These are phyloP conservation scores for Acacia acuminata DNA, from an alignment of 306 rosid species.

Conservation along the genomic window DNA sequence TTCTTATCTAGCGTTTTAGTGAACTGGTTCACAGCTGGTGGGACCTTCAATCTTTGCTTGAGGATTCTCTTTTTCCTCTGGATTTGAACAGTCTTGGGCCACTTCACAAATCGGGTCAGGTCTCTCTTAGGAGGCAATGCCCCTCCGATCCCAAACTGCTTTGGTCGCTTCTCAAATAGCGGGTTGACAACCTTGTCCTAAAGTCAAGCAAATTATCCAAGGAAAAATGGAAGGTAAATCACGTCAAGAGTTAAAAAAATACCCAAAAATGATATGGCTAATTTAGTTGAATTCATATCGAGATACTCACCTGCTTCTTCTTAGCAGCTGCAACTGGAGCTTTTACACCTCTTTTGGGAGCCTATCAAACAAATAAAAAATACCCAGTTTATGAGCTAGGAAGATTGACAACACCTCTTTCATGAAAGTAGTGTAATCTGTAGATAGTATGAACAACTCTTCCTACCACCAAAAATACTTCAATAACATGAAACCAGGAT, in stretches of 20 bases:
- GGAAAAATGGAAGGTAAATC: background rate
- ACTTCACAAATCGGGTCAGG: background rate
- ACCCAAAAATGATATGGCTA: background rate
- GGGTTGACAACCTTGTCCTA: slow-evolving; percentile 72
- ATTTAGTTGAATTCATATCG: background rate
- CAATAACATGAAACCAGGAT: background rate
- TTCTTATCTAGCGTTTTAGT: background rate
- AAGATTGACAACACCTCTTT: too few relatives aligned
- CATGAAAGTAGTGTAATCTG: too few relatives aligned
- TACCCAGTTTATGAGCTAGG: background rate
- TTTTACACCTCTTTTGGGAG: slow-evolving; percentile 53
- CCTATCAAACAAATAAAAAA: slow-evolving; percentile 24
- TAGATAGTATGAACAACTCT: too few relatives aligned
- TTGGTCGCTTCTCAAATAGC: slow-evolving; percentile 73
- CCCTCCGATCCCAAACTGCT: background rate
- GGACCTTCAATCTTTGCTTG: background rate
- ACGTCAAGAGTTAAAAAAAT: background rate
- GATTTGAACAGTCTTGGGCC: background rate
- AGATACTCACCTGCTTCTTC: slow-evolving; percentile 45
- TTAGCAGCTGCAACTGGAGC: slow-evolving; percentile 42
- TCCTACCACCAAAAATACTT: background rate
- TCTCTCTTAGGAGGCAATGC: background rate
- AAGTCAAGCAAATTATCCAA: background rate
- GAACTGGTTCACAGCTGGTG: background rate
- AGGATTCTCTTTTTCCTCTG: background rate